Conservation (phyloP, 1,284 basidiomycete genomes). For the Papiliotrema nemorosa region DNA sequence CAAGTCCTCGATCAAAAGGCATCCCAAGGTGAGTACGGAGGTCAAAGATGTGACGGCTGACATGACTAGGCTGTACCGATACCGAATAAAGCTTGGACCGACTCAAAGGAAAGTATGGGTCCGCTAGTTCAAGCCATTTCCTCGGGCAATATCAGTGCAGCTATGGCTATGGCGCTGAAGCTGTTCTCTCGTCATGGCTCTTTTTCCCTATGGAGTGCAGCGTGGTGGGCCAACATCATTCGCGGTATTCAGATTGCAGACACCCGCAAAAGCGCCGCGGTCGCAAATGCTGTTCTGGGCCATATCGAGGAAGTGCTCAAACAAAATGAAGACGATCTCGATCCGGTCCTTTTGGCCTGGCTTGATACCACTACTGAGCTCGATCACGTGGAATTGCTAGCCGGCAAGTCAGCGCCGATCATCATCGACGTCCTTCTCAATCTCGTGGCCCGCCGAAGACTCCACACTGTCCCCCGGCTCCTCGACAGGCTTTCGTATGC, state of each 20-base stretch:
- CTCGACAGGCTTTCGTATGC: slow-evolving; percentile 33
- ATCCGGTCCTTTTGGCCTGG: slow-evolving; percentile 23
- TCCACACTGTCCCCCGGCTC: slow-evolving; percentile 22
- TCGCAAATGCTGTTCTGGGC: slow-evolving; percentile 15
- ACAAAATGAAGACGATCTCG: slow-evolving; percentile 15
- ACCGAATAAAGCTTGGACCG: slow-evolving; percentile 9
- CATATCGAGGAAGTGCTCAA: slow-evolving; percentile 29
- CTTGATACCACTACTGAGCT: slow-evolving; percentile 8
- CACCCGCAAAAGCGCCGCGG: slow-evolving; percentile 6
- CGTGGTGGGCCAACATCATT: slow-evolving; percentile 36
- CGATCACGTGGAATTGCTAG: slow-evolving; percentile 21
- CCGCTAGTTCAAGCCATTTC: slow-evolving; percentile 21
- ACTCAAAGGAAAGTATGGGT: slow-evolving; percentile 29
- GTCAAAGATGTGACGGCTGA: neutral
- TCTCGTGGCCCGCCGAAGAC: slow-evolving; percentile 27
- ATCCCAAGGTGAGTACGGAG: slow-evolving; percentile 14
- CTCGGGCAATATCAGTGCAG: slow-evolving; percentile 16
- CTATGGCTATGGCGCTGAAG: slow-evolving; percentile 20
- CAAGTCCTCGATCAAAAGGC: slow-evolving; percentile 15
- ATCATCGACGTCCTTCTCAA: slow-evolving; percentile 25
- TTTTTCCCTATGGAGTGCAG: slow-evolving; percentile 24
- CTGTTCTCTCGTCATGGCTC: slow-evolving; percentile 33
- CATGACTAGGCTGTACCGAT: neutral
- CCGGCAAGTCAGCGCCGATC: slow-evolving; percentile 14
- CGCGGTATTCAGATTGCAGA: slow-evolving; percentile 18